Conservation (phyloP, 441 rosid genomes). For the Omphalea diandra region DNA sequence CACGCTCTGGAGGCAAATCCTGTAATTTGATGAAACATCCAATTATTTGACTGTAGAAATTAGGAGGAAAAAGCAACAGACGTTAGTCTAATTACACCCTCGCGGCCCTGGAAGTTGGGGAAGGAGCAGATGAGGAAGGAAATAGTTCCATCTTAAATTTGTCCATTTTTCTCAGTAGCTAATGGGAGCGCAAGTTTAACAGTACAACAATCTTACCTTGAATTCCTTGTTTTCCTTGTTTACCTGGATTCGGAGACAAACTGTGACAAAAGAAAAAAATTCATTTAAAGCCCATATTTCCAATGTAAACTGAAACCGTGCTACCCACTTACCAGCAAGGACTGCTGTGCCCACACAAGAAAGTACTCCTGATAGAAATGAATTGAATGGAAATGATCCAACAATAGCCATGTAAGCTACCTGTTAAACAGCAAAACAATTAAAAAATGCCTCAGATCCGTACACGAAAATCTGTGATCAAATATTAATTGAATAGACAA, state of each 20-base stretch:
- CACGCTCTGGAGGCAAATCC: no score
- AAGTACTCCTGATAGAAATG: conserved; percentile 91
- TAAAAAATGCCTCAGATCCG: conserved; percentile 4
- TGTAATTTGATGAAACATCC: not conserved
- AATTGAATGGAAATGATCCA: conserved; percentile 96
- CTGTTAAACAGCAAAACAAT: conserved; percentile 38
- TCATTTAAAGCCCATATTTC: conserved; percentile 17
- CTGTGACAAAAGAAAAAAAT: conserved; percentile 36
- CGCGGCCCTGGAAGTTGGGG: rapidly evolving
- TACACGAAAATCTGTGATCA: conserved; percentile 1
- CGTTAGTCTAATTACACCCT: not conserved
- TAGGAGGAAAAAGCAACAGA: not conserved
- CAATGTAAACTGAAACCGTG: not conserved
- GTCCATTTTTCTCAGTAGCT: not conserved
- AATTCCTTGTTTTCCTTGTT: conserved; percentile 98
- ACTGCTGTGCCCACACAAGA: conserved; percentile 92
- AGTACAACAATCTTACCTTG: conserved; percentile 48
- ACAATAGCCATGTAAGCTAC: conserved; percentile 90
- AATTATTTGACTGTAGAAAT: not conserved
- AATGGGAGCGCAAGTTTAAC: conserved; percentile 6
- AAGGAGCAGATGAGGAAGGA: not conserved
- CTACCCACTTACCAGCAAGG: conserved; percentile 74
- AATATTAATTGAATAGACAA: not conserved
- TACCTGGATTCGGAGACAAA: conserved; percentile 96
- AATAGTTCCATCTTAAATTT: no score